Evolutionary conservation across 2,329 filamentous ascomycete genomes (phyloP).

Genomic region (Penicillium capsulatum): DNA sequence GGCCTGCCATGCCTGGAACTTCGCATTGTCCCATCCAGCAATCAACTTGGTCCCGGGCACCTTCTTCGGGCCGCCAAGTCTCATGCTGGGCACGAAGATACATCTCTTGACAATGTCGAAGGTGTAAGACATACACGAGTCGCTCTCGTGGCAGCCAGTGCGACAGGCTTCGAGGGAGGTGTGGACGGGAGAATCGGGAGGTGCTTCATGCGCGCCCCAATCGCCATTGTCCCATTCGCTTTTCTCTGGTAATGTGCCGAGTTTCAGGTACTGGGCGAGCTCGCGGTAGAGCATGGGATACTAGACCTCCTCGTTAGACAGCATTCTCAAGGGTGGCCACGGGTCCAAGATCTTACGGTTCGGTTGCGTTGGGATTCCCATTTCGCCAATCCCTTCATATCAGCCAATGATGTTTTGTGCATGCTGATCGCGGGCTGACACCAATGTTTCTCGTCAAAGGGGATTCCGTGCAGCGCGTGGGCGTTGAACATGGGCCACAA

Average conservation of each 20-base stretch:
- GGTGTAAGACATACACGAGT: constrained; percentile 26
- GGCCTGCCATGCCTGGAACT: constrained; percentile 21
- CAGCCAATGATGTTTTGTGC: constrained; percentile 47
- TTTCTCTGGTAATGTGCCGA: constrained; percentile 19
- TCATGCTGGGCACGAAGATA: constrained; percentile 22
- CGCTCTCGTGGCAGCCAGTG: constrained; percentile 21
- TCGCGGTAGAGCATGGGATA: constrained; percentile 27
- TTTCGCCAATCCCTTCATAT: constrained; percentile 50
- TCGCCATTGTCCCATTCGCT: constrained; percentile 36
- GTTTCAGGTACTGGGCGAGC: constrained; percentile 28
- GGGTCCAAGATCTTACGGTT: constrained; percentile 17
- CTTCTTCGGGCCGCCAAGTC: constrained; percentile 19
- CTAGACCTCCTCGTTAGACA: constrained; percentile 4
- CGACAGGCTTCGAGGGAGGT: constrained; percentile 29
- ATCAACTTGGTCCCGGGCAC: constrained; percentile 11
- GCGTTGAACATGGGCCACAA: constrained; percentile 48
- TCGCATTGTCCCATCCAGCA: constrained; percentile 29
- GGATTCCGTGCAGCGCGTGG: constrained; percentile 50
- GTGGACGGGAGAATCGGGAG: constrained; percentile 26
- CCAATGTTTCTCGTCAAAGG: constrained; percentile 47
- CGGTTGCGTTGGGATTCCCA: constrained; percentile 32
- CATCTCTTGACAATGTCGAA: constrained; percentile 22
- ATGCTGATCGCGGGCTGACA: constrained; percentile 50
- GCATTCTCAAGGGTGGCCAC: background rate
- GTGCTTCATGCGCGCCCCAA: constrained; percentile 30